Evolutionary conservation across 352 stramenopile species (phyloP), one percentile per base, ranked within the genome.

Genomic region (Phytophthora quininea): DNA sequence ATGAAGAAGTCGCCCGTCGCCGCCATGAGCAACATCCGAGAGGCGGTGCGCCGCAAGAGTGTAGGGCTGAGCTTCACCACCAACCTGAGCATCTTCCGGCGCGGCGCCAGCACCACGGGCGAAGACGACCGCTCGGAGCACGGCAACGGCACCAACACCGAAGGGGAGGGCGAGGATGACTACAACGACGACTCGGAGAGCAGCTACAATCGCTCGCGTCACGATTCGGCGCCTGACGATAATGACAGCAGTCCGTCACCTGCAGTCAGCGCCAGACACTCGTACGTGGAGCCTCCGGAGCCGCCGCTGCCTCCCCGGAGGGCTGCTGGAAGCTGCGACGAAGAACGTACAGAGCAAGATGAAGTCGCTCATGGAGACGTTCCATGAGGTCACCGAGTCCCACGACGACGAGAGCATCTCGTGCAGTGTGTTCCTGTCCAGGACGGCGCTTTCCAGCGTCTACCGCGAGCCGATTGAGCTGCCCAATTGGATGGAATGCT

Each of bases 261-360:
- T 9, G 69, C 74, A 7, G 58, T 77, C 24, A 81, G 54, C 46
- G 62, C 64, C n/a, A 60, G 62, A 3, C 61, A 31, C 52, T 84
- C 74, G 49, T 91, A 91, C 54, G 72, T 87, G 14, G 82, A 91
- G 58, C 82, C 82, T 1, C 82, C 82, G 0, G 80, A 89, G 60
- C 82, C 82, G 30, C 79, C 76, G 19, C 67, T 82, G 5, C 73
- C 24, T 79, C 48, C 78, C 82, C 9, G 82, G 82, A 19, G 82
- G 82, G 19, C 58, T 91, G 2, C 51, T 88, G 3, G 82, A 91
- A 61, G 81, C 82, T 12, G 82, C 80, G 4, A 87, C 80, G 1
- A 87, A 84, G 68, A 91, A 91, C 50, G 82, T 91, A 48, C 82
- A 91, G 64, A 78, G 74, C 27, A 91, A 91, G 69, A 88, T 89